Conservation (phyloP, 73 alveolate genomes). For the Paramecium octaurelia region DNA sequence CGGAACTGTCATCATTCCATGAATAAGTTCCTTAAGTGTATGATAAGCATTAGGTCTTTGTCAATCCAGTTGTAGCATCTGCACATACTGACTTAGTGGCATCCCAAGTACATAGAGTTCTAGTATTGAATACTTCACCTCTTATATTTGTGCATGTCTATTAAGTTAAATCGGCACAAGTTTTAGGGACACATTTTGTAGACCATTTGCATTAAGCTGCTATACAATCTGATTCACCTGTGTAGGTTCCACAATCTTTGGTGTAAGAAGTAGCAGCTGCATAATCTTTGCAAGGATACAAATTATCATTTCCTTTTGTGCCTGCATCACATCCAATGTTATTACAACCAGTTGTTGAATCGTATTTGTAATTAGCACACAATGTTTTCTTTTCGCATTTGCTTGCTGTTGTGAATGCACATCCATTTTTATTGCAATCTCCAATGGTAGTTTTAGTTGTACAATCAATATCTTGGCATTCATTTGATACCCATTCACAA, state of each 20-base stretch:
- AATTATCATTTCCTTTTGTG: background rate
- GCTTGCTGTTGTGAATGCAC: background rate
- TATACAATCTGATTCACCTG: background rate
- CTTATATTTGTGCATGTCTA: background rate
- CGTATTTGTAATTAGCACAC: background rate
- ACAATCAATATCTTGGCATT: background rate
- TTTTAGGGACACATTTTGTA: background rate
- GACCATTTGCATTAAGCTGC: background rate
- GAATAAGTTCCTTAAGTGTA: background rate
- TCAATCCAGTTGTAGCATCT: conserved; percentile 10
- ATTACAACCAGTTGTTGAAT: background rate
- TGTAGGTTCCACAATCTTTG: background rate
- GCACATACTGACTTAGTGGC: background rate
- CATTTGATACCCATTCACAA: background rate
- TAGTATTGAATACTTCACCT: background rate
- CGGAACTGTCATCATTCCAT: background rate
- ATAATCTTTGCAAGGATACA: background rate
- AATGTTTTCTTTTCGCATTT: background rate
- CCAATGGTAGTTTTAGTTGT: background rate
- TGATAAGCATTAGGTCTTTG: background rate
- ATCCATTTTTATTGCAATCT: background rate
- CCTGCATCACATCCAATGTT: background rate
- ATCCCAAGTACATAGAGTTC: background rate
- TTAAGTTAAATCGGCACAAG: background rate
- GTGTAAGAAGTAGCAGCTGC: background rate